Evolutionary conservation across 345 rosid species (phyloP).

Genomic region (Reutealis trisperma): DNA sequence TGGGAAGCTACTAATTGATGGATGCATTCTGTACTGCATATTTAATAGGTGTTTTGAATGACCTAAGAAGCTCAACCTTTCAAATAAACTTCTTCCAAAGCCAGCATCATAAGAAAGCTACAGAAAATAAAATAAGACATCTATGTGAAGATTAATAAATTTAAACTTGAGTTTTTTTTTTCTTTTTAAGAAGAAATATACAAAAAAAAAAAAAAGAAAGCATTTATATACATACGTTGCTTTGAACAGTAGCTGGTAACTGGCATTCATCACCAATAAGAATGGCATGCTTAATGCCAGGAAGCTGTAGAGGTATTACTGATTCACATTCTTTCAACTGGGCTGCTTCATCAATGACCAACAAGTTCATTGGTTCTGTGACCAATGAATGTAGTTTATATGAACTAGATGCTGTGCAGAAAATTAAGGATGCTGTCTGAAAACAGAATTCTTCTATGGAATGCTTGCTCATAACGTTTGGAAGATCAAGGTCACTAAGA

Average conservation of each 20-base stretch:
- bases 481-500: constrained; percentile 27
- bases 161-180: not conserved
- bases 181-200: not conserved
- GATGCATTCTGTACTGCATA: constrained; percentile 86
- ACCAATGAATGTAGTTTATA: constrained; percentile 27
- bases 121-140: not conserved
- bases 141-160: not conserved
- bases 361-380: constrained; percentile 34
- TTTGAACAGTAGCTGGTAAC: constrained; percentile 48
- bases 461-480: not conserved
- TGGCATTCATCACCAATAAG: constrained; percentile 61
- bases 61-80: constrained; percentile 50
- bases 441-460: constrained; percentile 37
- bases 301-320: constrained; percentile 50
- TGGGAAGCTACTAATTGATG: constrained; percentile 63
- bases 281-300: constrained; percentile 38
- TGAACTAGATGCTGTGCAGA: constrained; percentile 48
- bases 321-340: constrained; percentile 63
- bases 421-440: constrained; percentile 32
- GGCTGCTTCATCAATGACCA: constrained; percentile 68
- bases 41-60: constrained; percentile 50
- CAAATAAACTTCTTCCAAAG: constrained; percentile 71
- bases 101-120: constrained; percentile 43
- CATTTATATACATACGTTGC: constrained; percentile 34
- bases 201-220: too few relatives aligned